Evolutionary conservation across 495 filamentous ascomycete genomes (phyloP).

Genomic region (Aspergillus egyptiacus): DNA sequence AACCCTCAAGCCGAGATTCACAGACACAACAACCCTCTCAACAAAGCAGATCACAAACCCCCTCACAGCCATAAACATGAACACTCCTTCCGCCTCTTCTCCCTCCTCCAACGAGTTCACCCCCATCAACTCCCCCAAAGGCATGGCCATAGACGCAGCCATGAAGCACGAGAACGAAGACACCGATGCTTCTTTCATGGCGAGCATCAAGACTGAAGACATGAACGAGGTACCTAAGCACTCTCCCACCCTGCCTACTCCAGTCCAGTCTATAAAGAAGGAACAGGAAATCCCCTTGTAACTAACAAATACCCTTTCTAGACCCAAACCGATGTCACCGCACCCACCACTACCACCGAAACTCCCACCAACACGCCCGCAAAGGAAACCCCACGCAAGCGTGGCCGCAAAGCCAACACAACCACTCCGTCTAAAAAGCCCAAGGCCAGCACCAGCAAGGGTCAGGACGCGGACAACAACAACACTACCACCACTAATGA

Average conservation of each 20-base stretch:
- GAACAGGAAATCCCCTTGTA: not conserved
- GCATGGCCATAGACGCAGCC: not conserved
- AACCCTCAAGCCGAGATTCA: not conserved
- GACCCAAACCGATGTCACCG: not conserved
- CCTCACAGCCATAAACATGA: not conserved
- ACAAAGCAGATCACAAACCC: not conserved
- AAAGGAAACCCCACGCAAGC: constrained; percentile 4
- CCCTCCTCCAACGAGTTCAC: not conserved
- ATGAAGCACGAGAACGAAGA: not conserved
- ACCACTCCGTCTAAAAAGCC: constrained; percentile 1
- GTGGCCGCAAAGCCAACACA: constrained; percentile 1
- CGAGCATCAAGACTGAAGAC: not conserved
- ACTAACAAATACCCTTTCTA: too few relatives aligned
- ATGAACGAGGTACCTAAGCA: not conserved
- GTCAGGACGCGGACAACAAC: too few relatives aligned
- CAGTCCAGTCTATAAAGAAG: not conserved
- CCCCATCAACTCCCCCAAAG: not conserved
- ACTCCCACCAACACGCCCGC: not conserved
- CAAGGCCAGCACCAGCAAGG: not conserved
- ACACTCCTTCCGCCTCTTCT: not conserved
- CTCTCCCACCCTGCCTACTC: too few relatives aligned
- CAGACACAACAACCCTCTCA: too few relatives aligned
- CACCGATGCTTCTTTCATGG: not conserved
- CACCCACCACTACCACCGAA: not conserved
- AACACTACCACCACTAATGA: not conserved